A percentile compares a stretch with the other conserved stretches of the same genome.
Evolutionary conservation across 805 yeast species (phyloP).

Genomic region (Myxozyma mucilagina): DNA sequence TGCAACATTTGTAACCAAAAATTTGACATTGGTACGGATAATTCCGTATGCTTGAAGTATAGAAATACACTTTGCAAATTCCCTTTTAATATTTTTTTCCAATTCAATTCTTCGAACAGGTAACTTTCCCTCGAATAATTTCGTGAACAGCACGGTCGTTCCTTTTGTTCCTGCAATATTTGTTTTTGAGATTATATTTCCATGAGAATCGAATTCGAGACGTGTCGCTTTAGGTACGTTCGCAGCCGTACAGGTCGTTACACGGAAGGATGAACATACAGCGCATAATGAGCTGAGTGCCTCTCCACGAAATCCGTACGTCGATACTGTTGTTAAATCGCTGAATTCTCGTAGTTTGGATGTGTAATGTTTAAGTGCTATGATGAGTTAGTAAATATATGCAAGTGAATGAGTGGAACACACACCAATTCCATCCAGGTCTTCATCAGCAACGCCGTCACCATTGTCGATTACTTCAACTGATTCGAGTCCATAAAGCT

Average conservation of each 20-base stretch:
- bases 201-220: conserved; percentile 57
- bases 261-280: conserved; percentile 45
- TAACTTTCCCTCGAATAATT: conserved; percentile 58
- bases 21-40: conserved; percentile 56
- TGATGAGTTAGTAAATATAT: too few relatives aligned
- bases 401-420: neutral
- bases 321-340: conserved; percentile 44
- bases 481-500: conserved; percentile 70
- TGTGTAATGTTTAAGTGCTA: conserved; percentile 50
- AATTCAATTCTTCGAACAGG: conserved; percentile 85
- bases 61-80: conserved; percentile 66
- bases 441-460: conserved; percentile 56
- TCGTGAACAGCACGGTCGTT: conserved; percentile 59
- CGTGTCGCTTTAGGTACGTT: conserved; percentile 58
- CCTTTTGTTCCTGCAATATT: conserved; percentile 62
- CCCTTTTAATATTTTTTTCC: conserved; percentile 63
- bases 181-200: conserved; percentile 47
- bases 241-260: conserved; percentile 49
- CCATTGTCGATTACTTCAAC: conserved; percentile 79
- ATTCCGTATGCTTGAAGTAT: conserved; percentile 69
- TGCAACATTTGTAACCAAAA: conserved; percentile 57
- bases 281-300: conserved; percentile 60
- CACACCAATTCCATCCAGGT: conserved; percentile 48
- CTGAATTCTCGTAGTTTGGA: conserved; percentile 51
- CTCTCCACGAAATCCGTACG: conserved; percentile 75